Evolutionary conservation across 495 filamentous ascomycete species (phyloP), one percentile per base, ranked within the genome.

Genomic region (Saxophila tyrrhenica): DNA sequence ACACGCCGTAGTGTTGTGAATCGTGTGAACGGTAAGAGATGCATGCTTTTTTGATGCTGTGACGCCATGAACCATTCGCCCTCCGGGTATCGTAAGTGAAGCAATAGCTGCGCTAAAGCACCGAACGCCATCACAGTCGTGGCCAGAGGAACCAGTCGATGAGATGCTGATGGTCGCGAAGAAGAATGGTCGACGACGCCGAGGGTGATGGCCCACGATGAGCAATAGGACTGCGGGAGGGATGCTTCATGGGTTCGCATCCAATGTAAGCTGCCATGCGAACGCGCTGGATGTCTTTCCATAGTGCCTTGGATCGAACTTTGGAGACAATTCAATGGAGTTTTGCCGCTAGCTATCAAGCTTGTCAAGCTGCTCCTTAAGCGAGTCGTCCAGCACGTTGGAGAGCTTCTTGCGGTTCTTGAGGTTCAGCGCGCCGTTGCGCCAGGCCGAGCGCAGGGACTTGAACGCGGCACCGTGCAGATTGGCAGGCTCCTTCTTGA

Each of bases 371-470:
- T 51, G 65, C 56, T 69, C 67, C 60, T 62, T 71, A 50, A 75
- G 57, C 52, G 62, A 62, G 48, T 55, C 52, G 66, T 73, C 69
- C 59, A 76, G 62, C 39, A 72, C 61, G 52, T 66, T 68, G 57
- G 70, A 62, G 54, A 80, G 68, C 64, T 72, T 80, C 65, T 75
- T 74, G 56, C 78, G 73, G 62, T 78, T 83, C 64, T 71, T 72
- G 56, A 73, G 54, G 51, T 78, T 76, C 49, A 81, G 72, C 25
- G 68, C 70, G 45, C 74, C 75, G 65, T 80, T 77, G 42, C 73
- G 62, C 72, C 72, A 79, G 25, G 72, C 68, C 21, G 72, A 65
- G 56, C 76, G 68, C 16, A 81, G 66, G 49, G 72, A 69, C 45
- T 67, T 68, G 57, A 79, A 78, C 13, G 72, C 75, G 25, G 70